Percentiles rank a stretch among this genome's conserved stretches.
Conservation (phyloP, 345 rosid genomes). For the Ceriops zippeliana region DNA sequence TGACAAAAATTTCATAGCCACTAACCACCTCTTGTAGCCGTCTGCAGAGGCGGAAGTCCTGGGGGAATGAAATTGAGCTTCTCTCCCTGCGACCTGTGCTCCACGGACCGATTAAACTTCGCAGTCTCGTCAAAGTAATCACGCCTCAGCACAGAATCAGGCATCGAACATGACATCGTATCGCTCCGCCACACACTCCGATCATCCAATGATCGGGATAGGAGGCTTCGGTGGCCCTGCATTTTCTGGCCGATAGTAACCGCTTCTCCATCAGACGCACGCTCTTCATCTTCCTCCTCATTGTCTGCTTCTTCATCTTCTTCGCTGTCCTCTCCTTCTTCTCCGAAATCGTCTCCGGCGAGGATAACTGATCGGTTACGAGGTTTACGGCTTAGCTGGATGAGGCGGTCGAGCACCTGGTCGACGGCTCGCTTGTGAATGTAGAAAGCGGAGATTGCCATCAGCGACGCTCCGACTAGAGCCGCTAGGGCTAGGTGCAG, state of each 20-base stretch:
- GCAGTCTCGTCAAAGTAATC: conserved; percentile 37
- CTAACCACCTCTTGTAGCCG: conserved; percentile 23
- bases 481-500: conserved; percentile 56
- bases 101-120: conserved; percentile 6
- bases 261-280: conserved; percentile 19
- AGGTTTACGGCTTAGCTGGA: conserved; percentile 31
- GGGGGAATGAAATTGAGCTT: conserved; percentile 34
- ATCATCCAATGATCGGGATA: conserved; percentile 35
- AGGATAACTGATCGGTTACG: not conserved
- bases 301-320: conserved; percentile 9
- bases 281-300: not conserved
- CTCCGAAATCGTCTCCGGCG: conserved; percentile 8
- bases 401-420: conserved; percentile 42
- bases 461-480: conserved; percentile 50
- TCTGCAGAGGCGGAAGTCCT: conserved; percentile 45
- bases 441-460: conserved; percentile 53
- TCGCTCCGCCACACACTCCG: conserved; percentile 6
- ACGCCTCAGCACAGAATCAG: conserved; percentile 32
- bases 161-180: conserved; percentile 43
- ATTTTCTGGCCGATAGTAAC: conserved; percentile 9
- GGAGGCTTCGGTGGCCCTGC: not conserved
- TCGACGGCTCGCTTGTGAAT: conserved; percentile 56
- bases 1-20: too few relatives aligned
- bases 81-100: conserved; percentile 30
- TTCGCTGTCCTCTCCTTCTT: not conserved